Conservation (phyloP, 1,139 yeast genomes). For the Candida dubliniensis region DNA sequence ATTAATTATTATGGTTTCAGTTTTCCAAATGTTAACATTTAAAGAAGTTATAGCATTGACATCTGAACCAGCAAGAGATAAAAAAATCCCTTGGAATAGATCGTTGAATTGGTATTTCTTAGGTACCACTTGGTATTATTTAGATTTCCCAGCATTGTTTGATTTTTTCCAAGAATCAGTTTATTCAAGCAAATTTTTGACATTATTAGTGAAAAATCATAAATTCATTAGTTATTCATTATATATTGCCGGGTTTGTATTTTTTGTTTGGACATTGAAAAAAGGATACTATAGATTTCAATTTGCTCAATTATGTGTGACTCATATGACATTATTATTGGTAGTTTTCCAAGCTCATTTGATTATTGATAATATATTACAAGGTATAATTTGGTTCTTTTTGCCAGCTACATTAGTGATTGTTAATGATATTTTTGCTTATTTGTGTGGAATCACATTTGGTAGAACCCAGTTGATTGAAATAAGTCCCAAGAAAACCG, state of each 20-base stretch:
- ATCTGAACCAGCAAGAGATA: constrained; percentile 78
- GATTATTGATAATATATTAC: constrained; percentile 83
- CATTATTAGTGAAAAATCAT: constrained; percentile 62
- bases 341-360: constrained; percentile 95
- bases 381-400: constrained; percentile 92
- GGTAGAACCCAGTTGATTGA: constrained; percentile 91
- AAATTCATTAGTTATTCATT: constrained; percentile 80
- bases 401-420: constrained; percentile 90
- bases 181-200: constrained; percentile 44
- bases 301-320: constrained; percentile 88
- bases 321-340: constrained; percentile 88
- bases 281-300: constrained; percentile 90
- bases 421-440: constrained; percentile 94
- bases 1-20: constrained; percentile 67
- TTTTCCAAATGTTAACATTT: constrained; percentile 80
- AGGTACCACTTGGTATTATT: constrained; percentile 78
- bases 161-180: constrained; percentile 52
- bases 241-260: constrained; percentile 84
- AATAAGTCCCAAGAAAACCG: constrained; percentile 94
- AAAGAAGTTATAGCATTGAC: constrained; percentile 90
- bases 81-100: constrained; percentile 77
- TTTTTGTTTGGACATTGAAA: constrained; percentile 85
- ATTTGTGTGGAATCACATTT: constrained; percentile 93
- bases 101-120: constrained; percentile 89
- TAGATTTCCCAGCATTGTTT: constrained; percentile 84